Evolutionary conservation across 805 yeast species (phyloP).

Genomic region (Ascoidea tarda): DNA sequence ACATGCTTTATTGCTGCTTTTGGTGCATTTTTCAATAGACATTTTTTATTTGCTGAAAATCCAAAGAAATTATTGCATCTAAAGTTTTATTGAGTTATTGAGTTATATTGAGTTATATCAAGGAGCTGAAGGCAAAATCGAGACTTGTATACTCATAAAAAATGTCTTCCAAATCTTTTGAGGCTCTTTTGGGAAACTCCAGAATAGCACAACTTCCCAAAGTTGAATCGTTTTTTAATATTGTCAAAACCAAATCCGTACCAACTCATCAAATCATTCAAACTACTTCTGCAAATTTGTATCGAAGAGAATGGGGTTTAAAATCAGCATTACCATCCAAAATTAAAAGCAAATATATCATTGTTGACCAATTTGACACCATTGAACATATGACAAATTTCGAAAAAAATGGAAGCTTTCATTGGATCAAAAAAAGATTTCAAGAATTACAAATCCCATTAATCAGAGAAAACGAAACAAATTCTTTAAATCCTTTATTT

Average conservation of each 20-base stretch:
- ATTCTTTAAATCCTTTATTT: slow-evolving; percentile 10
- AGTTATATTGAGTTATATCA: too few relatives aligned
- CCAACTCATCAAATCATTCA: slow-evolving; percentile 69
- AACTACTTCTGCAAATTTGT: slow-evolving; percentile 49
- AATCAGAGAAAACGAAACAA: slow-evolving; percentile 17
- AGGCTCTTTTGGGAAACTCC: slow-evolving; percentile 12
- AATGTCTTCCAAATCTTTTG: neutral
- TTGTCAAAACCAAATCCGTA: slow-evolving; percentile 14
- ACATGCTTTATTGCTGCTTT: too few relatives aligned
- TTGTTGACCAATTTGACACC: slow-evolving; percentile 54
- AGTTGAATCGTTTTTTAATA: slow-evolving; percentile 15
- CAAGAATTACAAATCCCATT: slow-evolving; percentile 52
- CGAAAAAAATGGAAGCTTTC: slow-evolving; percentile 45
- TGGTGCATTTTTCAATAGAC: too few relatives aligned
- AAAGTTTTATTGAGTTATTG: too few relatives aligned
- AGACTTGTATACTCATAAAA: too few relatives aligned
- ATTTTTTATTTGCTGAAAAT: too few relatives aligned
- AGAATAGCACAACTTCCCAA: slow-evolving; percentile 21
- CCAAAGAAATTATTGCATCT: too few relatives aligned
- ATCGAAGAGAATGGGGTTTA: slow-evolving; percentile 63
- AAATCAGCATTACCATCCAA: slow-evolving; percentile 57
- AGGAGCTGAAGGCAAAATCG: too few relatives aligned
- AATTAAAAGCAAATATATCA: slow-evolving; percentile 42
- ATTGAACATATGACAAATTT: slow-evolving; percentile 56
- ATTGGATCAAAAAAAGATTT: slow-evolving; percentile 48